A percentile compares a stretch with the other conserved stretches of the same genome.
These are phyloP conservation scores for Aspergillus transmontanensis DNA, from an alignment of 2,329 filamentous ascomycete species.

Conservation along the genomic window DNA sequence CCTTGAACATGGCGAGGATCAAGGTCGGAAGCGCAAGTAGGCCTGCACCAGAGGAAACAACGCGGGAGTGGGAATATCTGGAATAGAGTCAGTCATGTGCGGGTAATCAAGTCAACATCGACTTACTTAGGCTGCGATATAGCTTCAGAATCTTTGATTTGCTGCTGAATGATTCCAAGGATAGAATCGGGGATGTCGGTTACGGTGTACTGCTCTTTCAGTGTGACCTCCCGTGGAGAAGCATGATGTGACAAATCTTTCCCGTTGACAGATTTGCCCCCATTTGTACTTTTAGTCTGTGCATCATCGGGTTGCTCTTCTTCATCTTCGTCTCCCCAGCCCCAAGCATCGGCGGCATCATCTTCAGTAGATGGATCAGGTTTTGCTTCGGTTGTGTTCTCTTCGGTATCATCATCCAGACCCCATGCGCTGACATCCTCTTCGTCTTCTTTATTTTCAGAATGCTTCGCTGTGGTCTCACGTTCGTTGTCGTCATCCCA, in stretches of 20 bases:
- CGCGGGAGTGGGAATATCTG: constrained; percentile 37
- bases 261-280: constrained; percentile 26
- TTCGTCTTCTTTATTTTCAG: constrained; percentile 36
- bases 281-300: constrained; percentile 22
- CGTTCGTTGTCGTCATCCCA: constrained; percentile 73
- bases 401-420: constrained; percentile 45
- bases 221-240: constrained; percentile 65
- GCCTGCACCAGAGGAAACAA: constrained; percentile 45
- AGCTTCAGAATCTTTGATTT: constrained; percentile 45
- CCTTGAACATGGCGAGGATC: constrained; percentile 54
- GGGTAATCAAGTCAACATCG: not conserved
- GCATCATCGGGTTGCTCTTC: constrained; percentile 32
- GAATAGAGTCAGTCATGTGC: constrained; percentile 22
- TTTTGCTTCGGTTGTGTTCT: constrained; percentile 23
- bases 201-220: constrained; percentile 84
- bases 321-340: constrained; percentile 73
- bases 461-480: constrained; percentile 21
- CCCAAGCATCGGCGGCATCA: constrained; percentile 70
- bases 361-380: constrained; percentile 20
- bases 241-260: constrained; percentile 17
- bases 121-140: constrained; percentile 43
- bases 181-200: constrained; percentile 84
- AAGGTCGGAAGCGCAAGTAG: constrained; percentile 50
- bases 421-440: constrained; percentile 56
- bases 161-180: constrained; percentile 43